A percentile compares a stretch with the other conserved stretches of the same genome.
phyloP scores from a whole-genome alignment of 2,329 filamentous ascomycete species.

The Aspergillus intermedius region DNA sequence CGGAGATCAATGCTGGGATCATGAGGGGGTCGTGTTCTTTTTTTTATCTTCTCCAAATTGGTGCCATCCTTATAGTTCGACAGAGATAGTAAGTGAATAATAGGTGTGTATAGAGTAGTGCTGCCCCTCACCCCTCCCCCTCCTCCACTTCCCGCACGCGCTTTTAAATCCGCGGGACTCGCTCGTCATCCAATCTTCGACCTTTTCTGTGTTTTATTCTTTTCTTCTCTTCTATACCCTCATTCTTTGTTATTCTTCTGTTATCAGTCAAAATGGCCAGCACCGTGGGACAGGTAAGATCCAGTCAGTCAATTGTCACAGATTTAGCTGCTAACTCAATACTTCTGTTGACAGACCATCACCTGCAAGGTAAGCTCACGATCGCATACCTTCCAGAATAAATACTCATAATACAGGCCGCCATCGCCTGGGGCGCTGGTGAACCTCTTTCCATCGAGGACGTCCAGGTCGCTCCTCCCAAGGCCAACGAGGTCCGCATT shows the following conservation, averaged over 20 bases:
- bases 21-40: too few species aligned
- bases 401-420: slow-evolving; percentile 52
- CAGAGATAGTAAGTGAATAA: too few species aligned
- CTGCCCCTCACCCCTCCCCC: background rate
- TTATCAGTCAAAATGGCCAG: slow-evolving; percentile 40
- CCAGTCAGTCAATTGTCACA: background rate
- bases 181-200: slow-evolving; percentile 9
- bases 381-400: background rate
- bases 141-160: slow-evolving; percentile 4
- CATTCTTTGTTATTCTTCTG: too few species aligned
- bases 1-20: too few species aligned
- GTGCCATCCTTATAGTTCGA: too few species aligned
- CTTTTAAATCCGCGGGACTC: background rate
- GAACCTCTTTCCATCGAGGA: slow-evolving; percentile 86
- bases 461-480: slow-evolving; percentile 82
- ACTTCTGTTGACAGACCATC: slow-evolving; percentile 59
- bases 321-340: slow-evolving; percentile 7
- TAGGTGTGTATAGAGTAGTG: too few species aligned
- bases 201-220: slow-evolving; percentile 9
- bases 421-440: slow-evolving; percentile 94
- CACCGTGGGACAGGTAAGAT: slow-evolving; percentile 51
- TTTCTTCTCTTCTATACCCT: too few species aligned
- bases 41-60: too few species aligned
- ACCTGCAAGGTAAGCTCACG: slow-evolving; percentile 64
- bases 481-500: slow-evolving; percentile 91